Evolutionary conservation across 768 basidiomycete species (phyloP).

Genomic region (Terana coerulea): DNA sequence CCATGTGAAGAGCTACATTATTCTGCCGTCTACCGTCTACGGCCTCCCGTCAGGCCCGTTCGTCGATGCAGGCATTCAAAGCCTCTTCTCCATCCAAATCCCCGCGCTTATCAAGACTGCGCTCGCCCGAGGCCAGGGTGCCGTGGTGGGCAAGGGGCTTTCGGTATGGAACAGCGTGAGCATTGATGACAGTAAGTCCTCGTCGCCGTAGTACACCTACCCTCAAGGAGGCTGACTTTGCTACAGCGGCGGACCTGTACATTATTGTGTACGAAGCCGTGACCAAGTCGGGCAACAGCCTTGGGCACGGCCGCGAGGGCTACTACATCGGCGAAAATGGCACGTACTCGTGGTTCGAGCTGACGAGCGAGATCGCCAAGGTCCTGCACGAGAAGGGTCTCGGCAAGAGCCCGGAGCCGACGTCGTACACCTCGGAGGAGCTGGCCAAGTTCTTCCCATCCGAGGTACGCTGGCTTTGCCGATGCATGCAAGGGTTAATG

Average conservation of each 20-base stretch:
- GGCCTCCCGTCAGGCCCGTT: constrained; percentile 46
- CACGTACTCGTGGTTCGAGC: constrained; percentile 26
- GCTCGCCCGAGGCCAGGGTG: constrained; percentile 44
- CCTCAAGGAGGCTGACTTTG: background rate
- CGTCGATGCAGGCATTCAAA: constrained; percentile 47
- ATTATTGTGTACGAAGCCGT: constrained; percentile 35
- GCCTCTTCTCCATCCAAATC: constrained; percentile 48
- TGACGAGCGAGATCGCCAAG: constrained; percentile 32
- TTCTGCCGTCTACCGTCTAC: constrained; percentile 55
- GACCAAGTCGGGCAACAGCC: constrained; percentile 14
- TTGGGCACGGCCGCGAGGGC: constrained; percentile 29
- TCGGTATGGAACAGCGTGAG: constrained; percentile 62
- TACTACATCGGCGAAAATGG: constrained; percentile 28
- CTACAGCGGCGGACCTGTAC: constrained; percentile 28
- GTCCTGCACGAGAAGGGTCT: constrained; percentile 25
- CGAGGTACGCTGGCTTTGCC: constrained; percentile 26
- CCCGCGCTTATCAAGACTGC: constrained; percentile 41
- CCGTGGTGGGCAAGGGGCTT: constrained; percentile 51
- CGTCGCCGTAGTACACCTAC: background rate
- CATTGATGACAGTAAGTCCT: constrained; percentile 44
- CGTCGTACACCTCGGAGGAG: constrained; percentile 40
- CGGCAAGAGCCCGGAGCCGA: constrained; percentile 31
- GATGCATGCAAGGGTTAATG: background rate
- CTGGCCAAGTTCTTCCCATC: constrained; percentile 38
- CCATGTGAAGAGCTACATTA: constrained; percentile 47